Conservation (phyloP, 805 yeast species). For the Teunomyces tritomae region DNA sequence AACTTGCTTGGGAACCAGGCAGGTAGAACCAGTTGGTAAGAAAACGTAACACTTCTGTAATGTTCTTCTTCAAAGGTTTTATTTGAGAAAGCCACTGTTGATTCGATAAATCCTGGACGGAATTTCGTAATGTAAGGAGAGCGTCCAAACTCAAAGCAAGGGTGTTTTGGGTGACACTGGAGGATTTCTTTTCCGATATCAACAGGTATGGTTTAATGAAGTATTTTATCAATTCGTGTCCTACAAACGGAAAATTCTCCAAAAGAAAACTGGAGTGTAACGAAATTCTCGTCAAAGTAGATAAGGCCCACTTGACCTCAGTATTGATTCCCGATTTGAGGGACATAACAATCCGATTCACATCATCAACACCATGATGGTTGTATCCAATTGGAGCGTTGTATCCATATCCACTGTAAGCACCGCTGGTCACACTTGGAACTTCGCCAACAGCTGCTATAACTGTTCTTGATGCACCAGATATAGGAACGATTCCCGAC, state of each 20-base stretch:
- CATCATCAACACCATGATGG: conserved; percentile 58
- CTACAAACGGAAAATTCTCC: conserved; percentile 41
- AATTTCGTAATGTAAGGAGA: conserved; percentile 71
- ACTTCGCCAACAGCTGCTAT: background rate
- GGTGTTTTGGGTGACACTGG: conserved; percentile 15
- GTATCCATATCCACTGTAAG: conserved; percentile 15
- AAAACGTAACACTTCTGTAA: conserved; percentile 45
- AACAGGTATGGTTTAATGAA: conserved; percentile 33
- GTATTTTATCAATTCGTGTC: conserved; percentile 38
- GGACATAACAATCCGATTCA: conserved; percentile 68
- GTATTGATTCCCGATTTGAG: conserved; percentile 59
- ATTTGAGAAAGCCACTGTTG: conserved; percentile 72
- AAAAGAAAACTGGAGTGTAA: conserved; percentile 21
- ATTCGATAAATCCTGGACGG: conserved; percentile 78
- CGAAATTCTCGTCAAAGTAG: conserved; percentile 49
- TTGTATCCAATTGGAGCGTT: conserved; percentile 20
- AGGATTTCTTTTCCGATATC: conserved; percentile 16
- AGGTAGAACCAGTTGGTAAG: conserved; percentile 32
- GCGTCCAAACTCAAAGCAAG: conserved; percentile 40
- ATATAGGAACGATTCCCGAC: conserved; percentile 2
- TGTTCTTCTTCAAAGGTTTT: conserved; percentile 43
- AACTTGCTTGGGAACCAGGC: conserved; percentile 13
- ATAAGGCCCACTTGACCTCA: conserved; percentile 73
- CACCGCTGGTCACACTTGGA: conserved; percentile 2
- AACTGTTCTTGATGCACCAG: background rate